These are phyloP conservation scores for Suhomyces guaymorum DNA, from an alignment of 1,139 yeast species.

Conservation along the genomic window DNA sequence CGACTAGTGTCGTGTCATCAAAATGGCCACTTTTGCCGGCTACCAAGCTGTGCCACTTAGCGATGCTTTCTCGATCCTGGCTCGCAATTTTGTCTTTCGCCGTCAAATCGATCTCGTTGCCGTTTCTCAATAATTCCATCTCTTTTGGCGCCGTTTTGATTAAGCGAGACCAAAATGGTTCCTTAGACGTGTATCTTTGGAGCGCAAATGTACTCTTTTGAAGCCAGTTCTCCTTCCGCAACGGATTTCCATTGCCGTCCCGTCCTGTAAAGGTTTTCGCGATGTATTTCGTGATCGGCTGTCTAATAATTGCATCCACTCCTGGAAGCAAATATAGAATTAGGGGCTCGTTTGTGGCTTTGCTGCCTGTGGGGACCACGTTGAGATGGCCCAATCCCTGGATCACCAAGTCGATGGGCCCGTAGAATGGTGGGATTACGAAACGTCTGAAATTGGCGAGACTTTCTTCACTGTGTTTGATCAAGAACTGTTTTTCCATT, in stretches of 20 bases:
- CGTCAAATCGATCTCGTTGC: neutral
- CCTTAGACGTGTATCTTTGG: slow-evolving; percentile 25
- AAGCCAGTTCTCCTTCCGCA: slow-evolving; percentile 32
- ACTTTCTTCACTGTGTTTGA: slow-evolving; percentile 24
- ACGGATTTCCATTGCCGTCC: slow-evolving; percentile 40
- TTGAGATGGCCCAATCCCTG: slow-evolving; percentile 69
- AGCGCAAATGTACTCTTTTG: slow-evolving; percentile 30
- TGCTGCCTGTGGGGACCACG: slow-evolving; percentile 61
- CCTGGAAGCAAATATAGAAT: slow-evolving; percentile 36
- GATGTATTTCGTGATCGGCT: slow-evolving; percentile 38
- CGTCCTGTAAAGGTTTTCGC: slow-evolving; percentile 37
- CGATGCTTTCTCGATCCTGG: slow-evolving; percentile 4
- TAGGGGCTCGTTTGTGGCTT: slow-evolving; percentile 29
- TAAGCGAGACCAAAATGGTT: slow-evolving; percentile 29
- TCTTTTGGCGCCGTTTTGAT: slow-evolving; percentile 19
- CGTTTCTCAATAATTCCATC: slow-evolving; percentile 7
- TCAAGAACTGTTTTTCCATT: slow-evolving; percentile 32
- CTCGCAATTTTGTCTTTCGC: neutral
- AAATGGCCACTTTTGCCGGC: neutral
- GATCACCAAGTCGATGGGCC: slow-evolving; percentile 66
- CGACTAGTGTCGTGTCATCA: slow-evolving; percentile 1
- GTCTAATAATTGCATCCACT: slow-evolving; percentile 33
- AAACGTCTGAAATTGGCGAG: slow-evolving; percentile 41
- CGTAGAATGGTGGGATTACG: slow-evolving; percentile 67
- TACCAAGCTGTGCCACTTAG: slow-evolving; percentile 1